Evolutionary conservation across 768 basidiomycete species (phyloP).

Genomic region (Leccinum fibrillosum): DNA sequence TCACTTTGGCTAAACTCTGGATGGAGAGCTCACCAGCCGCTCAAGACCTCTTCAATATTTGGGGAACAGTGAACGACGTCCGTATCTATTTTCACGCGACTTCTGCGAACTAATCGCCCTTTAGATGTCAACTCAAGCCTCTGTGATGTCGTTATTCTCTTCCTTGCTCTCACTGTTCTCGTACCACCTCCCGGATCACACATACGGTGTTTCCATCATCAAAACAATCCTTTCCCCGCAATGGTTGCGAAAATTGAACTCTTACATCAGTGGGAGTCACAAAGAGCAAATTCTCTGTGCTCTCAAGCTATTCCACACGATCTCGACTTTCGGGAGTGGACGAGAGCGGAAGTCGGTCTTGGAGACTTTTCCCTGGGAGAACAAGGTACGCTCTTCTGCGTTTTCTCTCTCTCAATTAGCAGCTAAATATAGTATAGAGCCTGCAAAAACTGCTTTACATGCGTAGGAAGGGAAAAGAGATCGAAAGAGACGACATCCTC

Average conservation of each 20-base stretch:
- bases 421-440: slow-evolving; percentile 37
- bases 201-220: slow-evolving; percentile 58
- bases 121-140: slow-evolving; percentile 42
- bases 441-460: slow-evolving; percentile 66
- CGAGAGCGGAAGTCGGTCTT: slow-evolving; percentile 58
- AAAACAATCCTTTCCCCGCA: slow-evolving; percentile 54
- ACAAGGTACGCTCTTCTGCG: slow-evolving; percentile 48
- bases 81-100: slow-evolving; percentile 14
- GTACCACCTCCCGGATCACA: slow-evolving; percentile 65
- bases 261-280: slow-evolving; percentile 58
- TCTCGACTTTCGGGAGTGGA: slow-evolving; percentile 65
- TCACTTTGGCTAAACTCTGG: slow-evolving; percentile 62
- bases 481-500: slow-evolving; percentile 38
- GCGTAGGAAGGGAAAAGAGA: slow-evolving; percentile 57
- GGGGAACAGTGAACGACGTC: slow-evolving; percentile 55
- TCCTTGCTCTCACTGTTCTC: slow-evolving; percentile 61
- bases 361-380: slow-evolving; percentile 77
- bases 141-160: slow-evolving; percentile 53
- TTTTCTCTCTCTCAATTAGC: not conserved
- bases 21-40: slow-evolving; percentile 54
- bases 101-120: not conserved
- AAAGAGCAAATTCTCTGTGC: slow-evolving; percentile 66
- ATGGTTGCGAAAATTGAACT: slow-evolving; percentile 55
- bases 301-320: slow-evolving; percentile 57
- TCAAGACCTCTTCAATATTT: slow-evolving; percentile 59